Conservation (phyloP, 768 basidiomycete genomes). For the Serendipita sp. region DNA sequence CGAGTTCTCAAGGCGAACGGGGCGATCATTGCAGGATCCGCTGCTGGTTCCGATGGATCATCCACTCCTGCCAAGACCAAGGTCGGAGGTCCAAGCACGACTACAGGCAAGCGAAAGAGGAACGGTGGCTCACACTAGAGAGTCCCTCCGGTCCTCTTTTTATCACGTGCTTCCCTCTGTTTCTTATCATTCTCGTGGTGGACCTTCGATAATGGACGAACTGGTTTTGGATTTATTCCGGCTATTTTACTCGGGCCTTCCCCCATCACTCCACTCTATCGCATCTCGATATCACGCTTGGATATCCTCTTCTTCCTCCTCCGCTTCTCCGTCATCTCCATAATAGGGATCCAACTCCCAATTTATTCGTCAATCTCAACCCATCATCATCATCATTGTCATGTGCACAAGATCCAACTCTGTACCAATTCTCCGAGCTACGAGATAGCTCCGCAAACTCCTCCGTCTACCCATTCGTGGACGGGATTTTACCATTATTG, state of each 20-base stretch:
- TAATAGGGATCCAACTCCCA: neutral
- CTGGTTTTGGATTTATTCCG: too few species aligned
- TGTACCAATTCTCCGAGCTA: neutral
- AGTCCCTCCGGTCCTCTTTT: neutral
- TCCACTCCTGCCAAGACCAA: neutral
- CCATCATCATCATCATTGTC: neutral
- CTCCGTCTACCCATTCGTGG: too few species aligned
- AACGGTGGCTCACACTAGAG: neutral
- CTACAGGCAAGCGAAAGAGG: slow-evolving; percentile 1
- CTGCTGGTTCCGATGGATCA: neutral
- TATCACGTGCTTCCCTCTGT: neutral
- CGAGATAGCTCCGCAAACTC: too few species aligned
- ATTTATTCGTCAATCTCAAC: neutral
- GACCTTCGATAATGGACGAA: too few species aligned
- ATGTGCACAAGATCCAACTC: neutral
- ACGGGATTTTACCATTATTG: too few species aligned
- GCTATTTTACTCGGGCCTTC: too few species aligned
- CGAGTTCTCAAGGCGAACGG: neutral
- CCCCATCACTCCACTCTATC: too few species aligned
- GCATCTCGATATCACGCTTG: too few species aligned
- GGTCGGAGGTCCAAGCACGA: neutral
- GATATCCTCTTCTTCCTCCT: too few species aligned
- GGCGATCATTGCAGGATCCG: neutral
- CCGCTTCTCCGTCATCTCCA: too few species aligned
- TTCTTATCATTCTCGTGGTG: neutral